These are phyloP conservation scores for Diplodia sapinea DNA, from an alignment of 2,329 filamentous ascomycete genomes.

Conservation along the genomic window DNA sequence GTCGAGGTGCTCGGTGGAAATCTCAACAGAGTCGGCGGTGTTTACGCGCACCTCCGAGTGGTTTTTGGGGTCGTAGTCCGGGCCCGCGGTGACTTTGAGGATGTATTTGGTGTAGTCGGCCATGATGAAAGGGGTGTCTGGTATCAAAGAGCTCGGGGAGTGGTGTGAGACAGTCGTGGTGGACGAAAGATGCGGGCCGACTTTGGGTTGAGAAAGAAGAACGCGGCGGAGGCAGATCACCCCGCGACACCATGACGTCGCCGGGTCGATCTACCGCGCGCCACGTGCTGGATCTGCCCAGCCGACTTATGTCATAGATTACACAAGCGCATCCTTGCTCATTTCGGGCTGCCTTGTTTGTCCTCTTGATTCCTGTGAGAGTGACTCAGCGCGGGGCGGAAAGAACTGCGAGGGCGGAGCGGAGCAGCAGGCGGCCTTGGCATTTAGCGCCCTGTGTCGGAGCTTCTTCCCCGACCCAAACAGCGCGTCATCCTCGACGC, in stretches of 20 bases:
- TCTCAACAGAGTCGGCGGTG: conserved; percentile 63
- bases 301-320: not conserved
- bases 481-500: conserved; percentile 29
- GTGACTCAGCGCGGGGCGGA: not conserved
- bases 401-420: not conserved
- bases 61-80: conserved; percentile 72
- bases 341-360: not conserved
- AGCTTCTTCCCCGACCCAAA: conserved; percentile 23
- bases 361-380: not conserved
- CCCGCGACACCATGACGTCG: conserved; percentile 27
- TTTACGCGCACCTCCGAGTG: conserved; percentile 81
- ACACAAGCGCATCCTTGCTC: not conserved
- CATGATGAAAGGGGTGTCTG: conserved; percentile 44
- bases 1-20: conserved; percentile 69
- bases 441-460: too few species aligned
- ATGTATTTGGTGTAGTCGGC: conserved; percentile 71
- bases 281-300: conserved; percentile 1
- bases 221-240: conserved; percentile 10
- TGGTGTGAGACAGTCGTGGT: not conserved
- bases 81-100: conserved; percentile 80
- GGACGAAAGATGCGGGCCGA: not conserved
- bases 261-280: conserved; percentile 13
- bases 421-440: not conserved
- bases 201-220: conserved; percentile 12
- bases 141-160: not conserved